Evolutionary conservation across 148 eudicot genomes (phyloP).

Genomic region (Mesembryanthemum crystallinum): DNA sequence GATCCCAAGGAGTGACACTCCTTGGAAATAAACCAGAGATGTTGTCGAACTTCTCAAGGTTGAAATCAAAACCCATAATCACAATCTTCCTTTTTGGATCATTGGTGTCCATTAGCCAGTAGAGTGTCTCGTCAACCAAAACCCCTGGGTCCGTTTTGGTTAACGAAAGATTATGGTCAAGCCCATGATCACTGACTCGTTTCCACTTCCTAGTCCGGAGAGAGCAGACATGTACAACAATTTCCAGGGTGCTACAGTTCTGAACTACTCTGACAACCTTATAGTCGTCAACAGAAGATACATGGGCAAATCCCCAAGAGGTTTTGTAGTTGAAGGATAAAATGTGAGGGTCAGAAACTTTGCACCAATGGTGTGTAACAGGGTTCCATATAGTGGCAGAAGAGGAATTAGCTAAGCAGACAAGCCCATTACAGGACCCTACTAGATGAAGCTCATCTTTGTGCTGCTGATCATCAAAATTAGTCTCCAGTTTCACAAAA

Average conservation of each 20-base stretch:
- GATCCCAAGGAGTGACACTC: conserved; percentile 19
- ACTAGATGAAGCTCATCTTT: conserved; percentile 24
- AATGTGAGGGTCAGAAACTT: conserved; percentile 9
- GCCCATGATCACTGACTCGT: conserved; percentile 12
- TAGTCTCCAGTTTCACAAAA: conserved; percentile 16
- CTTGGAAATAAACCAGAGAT: not conserved
- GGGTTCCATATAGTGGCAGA: conserved; percentile 30
- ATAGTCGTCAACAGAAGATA: conserved; percentile 23
- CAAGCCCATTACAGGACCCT: conserved; percentile 33
- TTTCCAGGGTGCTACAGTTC: not conserved
- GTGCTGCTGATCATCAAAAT: conserved; percentile 13
- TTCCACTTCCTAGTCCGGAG: conserved; percentile 21
- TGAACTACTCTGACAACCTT: conserved; percentile 23
- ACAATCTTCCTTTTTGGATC: conserved; percentile 11
- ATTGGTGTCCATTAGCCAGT: conserved; percentile 32
- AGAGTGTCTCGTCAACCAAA: conserved; percentile 17
- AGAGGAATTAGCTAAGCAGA: conserved; percentile 22
- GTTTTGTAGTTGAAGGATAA: not conserved
- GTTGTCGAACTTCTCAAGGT: conserved; percentile 10
- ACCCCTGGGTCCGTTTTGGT: conserved; percentile 9
- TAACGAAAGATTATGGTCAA: conserved; percentile 7
- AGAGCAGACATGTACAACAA: conserved; percentile 23
- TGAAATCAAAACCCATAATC: conserved; percentile 30
- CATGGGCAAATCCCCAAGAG: conserved; percentile 33
- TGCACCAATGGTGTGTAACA: conserved; percentile 18